Percentiles rank a stretch among this genome's conserved stretches.
Evolutionary conservation across 2,329 filamentous ascomycete genomes (phyloP).

Genomic region (Aulographum hederae): DNA sequence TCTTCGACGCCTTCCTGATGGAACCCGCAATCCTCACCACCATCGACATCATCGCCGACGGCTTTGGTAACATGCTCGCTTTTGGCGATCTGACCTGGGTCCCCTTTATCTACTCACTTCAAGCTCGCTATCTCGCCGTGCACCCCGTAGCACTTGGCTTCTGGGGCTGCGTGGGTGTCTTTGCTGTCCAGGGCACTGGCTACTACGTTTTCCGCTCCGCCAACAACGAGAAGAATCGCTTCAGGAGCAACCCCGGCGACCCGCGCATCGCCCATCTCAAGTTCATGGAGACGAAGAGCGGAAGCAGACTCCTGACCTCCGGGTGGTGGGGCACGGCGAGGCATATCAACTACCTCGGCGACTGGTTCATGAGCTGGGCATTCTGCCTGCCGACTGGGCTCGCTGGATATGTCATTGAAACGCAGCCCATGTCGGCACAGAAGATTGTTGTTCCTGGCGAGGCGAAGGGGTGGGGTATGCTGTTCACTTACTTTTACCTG

Average conservation of each 20-base stretch:
- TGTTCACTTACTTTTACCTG: conserved; percentile 89
- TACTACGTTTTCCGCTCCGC: conserved; percentile 86
- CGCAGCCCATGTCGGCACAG: conserved; percentile 34
- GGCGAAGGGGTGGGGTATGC: conserved; percentile 65
- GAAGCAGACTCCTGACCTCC: conserved; percentile 62
- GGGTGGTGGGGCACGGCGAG: conserved; percentile 89
- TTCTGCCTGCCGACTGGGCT: conserved; percentile 76
- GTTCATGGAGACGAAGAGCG: conserved; percentile 69
- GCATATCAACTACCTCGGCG: conserved; percentile 91
- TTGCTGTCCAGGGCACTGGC: conserved; percentile 50
- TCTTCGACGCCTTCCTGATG: conserved; percentile 71
- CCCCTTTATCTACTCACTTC: conserved; percentile 65
- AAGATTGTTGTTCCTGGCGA: conserved; percentile 52
- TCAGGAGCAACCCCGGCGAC: conserved; percentile 73
- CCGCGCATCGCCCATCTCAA: conserved; percentile 61
- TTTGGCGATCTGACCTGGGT: conserved; percentile 91
- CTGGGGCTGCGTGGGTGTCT: conserved; percentile 42
- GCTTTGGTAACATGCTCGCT: conserved; percentile 86
- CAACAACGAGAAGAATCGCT: conserved; percentile 89
- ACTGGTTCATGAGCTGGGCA: conserved; percentile 87
- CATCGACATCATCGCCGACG: conserved; percentile 85
- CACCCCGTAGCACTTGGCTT: conserved; percentile 67
- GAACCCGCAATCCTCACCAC: conserved; percentile 80
- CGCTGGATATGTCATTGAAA: conserved; percentile 43
- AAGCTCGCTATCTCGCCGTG: conserved; percentile 66